phyloP scores from a whole-genome alignment of 2,329 filamentous ascomycete species.

The Aquanectria penicillioides region DNA sequence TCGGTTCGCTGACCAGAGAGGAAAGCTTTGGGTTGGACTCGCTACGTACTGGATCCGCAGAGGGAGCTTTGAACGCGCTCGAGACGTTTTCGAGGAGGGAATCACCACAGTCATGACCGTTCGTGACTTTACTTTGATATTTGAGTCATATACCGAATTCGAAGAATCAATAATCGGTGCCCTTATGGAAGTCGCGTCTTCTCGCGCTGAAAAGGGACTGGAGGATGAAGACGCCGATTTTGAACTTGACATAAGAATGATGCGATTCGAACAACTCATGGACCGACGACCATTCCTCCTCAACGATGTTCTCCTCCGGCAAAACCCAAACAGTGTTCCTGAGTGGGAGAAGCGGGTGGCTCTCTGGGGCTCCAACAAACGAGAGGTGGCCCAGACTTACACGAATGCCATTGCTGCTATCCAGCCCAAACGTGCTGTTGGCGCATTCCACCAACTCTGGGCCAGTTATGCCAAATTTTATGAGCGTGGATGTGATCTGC shows the following conservation, averaged over 20 bases:
- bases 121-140: constrained; percentile 94
- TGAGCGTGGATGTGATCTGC: constrained; percentile 84
- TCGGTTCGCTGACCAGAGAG: constrained; percentile 91
- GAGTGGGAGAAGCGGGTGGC: constrained; percentile 99
- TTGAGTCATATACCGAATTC: constrained; percentile 96
- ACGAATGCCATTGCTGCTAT: constrained; percentile 93
- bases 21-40: constrained; percentile 93
- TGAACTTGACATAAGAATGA: constrained; percentile 95
- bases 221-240: constrained; percentile 88
- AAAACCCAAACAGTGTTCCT: constrained; percentile 94
- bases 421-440: constrained; percentile 91
- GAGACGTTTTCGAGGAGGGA: constrained; percentile 95
- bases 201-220: constrained; percentile 80
- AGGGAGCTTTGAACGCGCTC: constrained; percentile 90
- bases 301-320: constrained; percentile 93
- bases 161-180: constrained; percentile 94
- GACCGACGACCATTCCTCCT: constrained; percentile 94
- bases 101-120: constrained; percentile 99
- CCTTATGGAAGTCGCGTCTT: constrained; percentile 87
- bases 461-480: constrained; percentile 98
- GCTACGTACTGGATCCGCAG: constrained; percentile 97
- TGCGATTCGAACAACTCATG: constrained; percentile 98
- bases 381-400: constrained; percentile 92
- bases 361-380: constrained; percentile 93
- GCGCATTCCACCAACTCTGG: constrained; percentile 95